These are phyloP conservation scores for Mycena vitilis DNA, from an alignment of 768 basidiomycete species.

Conservation along the genomic window DNA sequence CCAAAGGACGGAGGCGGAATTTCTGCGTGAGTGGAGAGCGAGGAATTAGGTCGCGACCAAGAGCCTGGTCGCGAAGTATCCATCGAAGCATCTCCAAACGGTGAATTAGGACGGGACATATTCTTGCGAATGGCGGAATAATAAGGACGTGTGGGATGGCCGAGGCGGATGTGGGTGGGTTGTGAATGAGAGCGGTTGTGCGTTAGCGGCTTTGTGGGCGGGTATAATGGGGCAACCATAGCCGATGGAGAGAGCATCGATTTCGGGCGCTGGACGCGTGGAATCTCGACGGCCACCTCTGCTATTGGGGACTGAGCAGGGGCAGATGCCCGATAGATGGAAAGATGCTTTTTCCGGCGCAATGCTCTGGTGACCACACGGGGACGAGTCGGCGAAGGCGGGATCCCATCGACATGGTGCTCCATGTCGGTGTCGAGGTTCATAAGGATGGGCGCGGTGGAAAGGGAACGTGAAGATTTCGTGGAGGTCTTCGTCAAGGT, in stretches of 20 bases:
- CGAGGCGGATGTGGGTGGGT: conserved; percentile 50
- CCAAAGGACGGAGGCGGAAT: conserved; percentile 31
- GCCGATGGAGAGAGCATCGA: conserved; percentile 31
- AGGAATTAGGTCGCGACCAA: not conserved
- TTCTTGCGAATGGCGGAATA: conserved; percentile 63
- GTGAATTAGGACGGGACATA: conserved; percentile 55
- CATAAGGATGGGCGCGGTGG: conserved; percentile 21
- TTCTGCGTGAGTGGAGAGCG: conserved; percentile 32
- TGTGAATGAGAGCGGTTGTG: conserved; percentile 42
- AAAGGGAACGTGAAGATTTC: conserved; percentile 34
- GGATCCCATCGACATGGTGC: conserved; percentile 4
- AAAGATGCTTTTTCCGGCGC: conserved; percentile 34
- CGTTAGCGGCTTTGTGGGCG: conserved; percentile 14
- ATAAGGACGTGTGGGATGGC: conserved; percentile 65
- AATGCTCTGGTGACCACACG: conserved; percentile 17
- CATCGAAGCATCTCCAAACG: conserved; percentile 34
- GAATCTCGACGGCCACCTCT: conserved; percentile 32
- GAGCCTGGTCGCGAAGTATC: conserved; percentile 19
- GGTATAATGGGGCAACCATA: conserved; percentile 29
- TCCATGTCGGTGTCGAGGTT: conserved; percentile 19
- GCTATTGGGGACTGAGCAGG: conserved; percentile 32
- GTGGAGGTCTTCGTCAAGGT: conserved; percentile 29
- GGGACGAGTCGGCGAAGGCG: conserved; percentile 13
- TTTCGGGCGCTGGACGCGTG: conserved; percentile 22
- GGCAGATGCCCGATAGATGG: conserved; percentile 31